Percentiles rank a stretch among this genome's conserved stretches.
Conservation (phyloP, 441 rosid species). For the Croton laevigatus region DNA sequence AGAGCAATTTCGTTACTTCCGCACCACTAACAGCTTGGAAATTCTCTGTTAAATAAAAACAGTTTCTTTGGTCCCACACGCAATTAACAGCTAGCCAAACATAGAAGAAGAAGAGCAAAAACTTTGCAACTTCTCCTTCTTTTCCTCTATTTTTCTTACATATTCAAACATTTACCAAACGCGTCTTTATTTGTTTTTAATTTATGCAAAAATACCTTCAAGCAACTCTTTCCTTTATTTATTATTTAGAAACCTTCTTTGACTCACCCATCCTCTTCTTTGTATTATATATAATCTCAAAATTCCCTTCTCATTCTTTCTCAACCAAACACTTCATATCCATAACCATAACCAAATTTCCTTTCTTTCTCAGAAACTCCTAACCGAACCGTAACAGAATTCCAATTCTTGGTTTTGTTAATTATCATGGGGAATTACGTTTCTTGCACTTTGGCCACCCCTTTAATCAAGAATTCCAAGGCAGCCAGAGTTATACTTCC, state of each 20-base stretch:
- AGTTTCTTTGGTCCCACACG: conserved; percentile 24
- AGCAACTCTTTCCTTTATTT: background rate
- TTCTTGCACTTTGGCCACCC: conserved; percentile 46
- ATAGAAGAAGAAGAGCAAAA: background rate
- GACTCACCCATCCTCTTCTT: background rate
- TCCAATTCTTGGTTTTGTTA: background rate
- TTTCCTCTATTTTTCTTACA: background rate
- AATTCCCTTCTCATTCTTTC: background rate
- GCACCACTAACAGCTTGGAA: background rate
- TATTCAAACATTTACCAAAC: conserved; percentile 7
- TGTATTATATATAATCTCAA: background rate
- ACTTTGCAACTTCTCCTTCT: background rate
- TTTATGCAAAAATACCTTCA: background rate
- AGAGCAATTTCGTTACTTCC: background rate
- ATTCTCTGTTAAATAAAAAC: no score
- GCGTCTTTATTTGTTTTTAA: conserved; percentile 7
- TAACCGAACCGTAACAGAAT: background rate
- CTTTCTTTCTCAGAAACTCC: background rate
- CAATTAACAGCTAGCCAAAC: conserved; percentile 14
- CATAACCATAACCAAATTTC: background rate
- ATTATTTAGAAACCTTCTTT: background rate
- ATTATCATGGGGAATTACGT: conserved; percentile 50
- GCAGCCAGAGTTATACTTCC: conserved; percentile 51
- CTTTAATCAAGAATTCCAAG: conserved; percentile 34
- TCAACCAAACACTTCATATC: background rate